Evolutionary conservation across 2,329 filamentous ascomycete genomes (phyloP).

Genomic region (Epichloe festucae): DNA sequence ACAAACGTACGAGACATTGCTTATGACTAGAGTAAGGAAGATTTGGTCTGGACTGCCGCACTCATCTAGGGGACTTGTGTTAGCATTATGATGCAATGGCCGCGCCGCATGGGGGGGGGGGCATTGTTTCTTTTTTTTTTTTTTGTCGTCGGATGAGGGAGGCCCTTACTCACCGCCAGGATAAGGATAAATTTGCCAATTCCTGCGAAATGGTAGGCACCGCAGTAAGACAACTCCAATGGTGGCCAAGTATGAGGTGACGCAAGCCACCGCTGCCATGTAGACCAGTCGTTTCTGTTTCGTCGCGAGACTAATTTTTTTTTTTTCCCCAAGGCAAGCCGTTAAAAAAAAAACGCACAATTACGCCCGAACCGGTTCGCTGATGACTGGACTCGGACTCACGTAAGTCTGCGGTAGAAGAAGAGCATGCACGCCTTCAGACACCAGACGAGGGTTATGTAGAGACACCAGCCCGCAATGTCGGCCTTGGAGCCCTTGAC

Average conservation of each 20-base stretch:
- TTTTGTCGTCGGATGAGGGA: neutral
- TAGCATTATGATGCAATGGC: neutral
- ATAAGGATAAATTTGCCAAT: slow-evolving; percentile 15
- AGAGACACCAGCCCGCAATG: slow-evolving; percentile 22
- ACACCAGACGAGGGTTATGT: slow-evolving; percentile 25
- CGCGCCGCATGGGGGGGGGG: no score
- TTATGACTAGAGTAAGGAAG: slow-evolving; percentile 11
- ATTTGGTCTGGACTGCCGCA: slow-evolving; percentile 11
- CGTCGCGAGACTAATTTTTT: slow-evolving; percentile 9
- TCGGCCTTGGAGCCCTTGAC: slow-evolving; percentile 10
- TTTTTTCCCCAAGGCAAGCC: no score
- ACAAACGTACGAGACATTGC: slow-evolving; percentile 11
- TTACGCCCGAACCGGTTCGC: no score
- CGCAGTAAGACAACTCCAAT: slow-evolving; percentile 11
- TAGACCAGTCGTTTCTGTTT: slow-evolving; percentile 10
- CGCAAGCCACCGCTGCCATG: slow-evolving; percentile 8
- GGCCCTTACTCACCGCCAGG: slow-evolving; percentile 9
- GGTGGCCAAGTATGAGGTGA: slow-evolving; percentile 9
- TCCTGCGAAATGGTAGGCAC: slow-evolving; percentile 12
- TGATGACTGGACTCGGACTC: slow-evolving; percentile 5
- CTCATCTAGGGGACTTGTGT: slow-evolving; percentile 6
- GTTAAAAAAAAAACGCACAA: no score
- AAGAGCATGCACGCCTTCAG: slow-evolving; percentile 26
- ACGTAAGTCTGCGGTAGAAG: slow-evolving; percentile 26
- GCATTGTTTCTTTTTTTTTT: no score